Conservation (phyloP, 208 protist genomes). For the Crithidia sp. region DNA sequence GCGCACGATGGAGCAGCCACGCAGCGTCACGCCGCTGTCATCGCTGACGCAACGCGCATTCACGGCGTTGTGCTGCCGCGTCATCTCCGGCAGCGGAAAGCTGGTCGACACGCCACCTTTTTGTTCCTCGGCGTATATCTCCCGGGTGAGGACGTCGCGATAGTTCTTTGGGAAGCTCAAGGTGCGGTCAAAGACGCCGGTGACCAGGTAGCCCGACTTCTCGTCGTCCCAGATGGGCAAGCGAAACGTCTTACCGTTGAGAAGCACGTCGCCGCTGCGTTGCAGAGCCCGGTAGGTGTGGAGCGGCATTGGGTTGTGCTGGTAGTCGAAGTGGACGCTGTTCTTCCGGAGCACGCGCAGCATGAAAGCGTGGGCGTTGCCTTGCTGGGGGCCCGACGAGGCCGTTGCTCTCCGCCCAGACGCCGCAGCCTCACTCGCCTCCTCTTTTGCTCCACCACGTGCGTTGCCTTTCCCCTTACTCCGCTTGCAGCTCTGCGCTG, state of each 20-base stretch:
- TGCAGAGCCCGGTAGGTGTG: conserved; percentile 59
- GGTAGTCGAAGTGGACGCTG: conserved; percentile 59
- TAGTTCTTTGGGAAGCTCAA: conserved; percentile 27
- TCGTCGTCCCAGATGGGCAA: conserved; percentile 85
- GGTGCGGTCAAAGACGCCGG: conserved; percentile 75
- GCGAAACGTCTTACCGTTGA: conserved; percentile 27
- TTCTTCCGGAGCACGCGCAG: conserved; percentile 47
- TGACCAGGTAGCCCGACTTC: conserved; percentile 66
- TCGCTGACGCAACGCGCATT: conserved; percentile 17
- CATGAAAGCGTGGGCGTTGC: conserved; percentile 23
- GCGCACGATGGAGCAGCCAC: conserved; percentile 32
- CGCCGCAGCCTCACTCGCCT: no score
- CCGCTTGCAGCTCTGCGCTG: no score
- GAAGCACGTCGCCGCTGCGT: conserved; percentile 50
- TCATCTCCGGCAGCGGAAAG: conserved; percentile 18
- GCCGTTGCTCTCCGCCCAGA: no score
- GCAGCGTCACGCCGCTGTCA: conserved; percentile 44
- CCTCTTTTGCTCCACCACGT: no score
- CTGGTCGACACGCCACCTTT: conserved; percentile 31
- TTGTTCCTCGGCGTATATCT: conserved; percentile 29
- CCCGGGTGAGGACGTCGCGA: conserved; percentile 17
- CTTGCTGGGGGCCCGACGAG: not conserved
- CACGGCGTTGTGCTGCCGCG: conserved; percentile 27
- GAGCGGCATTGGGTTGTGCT: conserved; percentile 73
- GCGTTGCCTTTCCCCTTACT: no score